Base-by-base conservation (phyloP, 2,329 filamentous ascomycete genomes). In the Alternaria longipes region DNA sequence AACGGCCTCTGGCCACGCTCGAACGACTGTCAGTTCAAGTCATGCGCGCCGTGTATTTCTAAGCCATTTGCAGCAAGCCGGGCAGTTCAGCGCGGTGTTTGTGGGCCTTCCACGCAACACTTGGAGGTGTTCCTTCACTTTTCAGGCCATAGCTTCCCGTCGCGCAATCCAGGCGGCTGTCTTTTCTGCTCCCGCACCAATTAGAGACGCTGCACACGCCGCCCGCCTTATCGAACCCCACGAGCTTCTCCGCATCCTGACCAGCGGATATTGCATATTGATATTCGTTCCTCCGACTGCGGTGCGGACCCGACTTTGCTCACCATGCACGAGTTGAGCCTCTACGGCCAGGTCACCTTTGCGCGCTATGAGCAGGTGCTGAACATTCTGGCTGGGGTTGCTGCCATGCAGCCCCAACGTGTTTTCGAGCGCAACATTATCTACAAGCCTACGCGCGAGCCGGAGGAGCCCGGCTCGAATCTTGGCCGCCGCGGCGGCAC, bases 321-420 rank as follows among this genome's bases (percentile, higher is more conserved):
- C 62, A 59, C 64, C 60, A 89, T 89, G 87, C 86, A 89, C 77
- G 87, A 89, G 80, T 81, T 88, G 67, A 79, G 87, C 49, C 83
- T 90, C 46, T 88, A 86, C 78, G 86, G 85, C 69, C 84, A 86
- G 70, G 82, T 90, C 57, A 83, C 86, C 9, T 74, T 78, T 34
- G 77, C 82, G 40, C 85, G 87, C 70, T 86, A 89, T 80, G 80
- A 85, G 72, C 86, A 87, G 75, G 81, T 89, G 18, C 79, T 89
- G 55, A 85, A 87, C 71, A 86, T 90, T 68, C 81, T 90, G 47
- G 84, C 87, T 40, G 88, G 87, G 54, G 77, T 89, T 56, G 84
- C 87, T 51, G 86, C 84, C 68, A 87, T 87, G 82, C 87, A 88
- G 72, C 87, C 88, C 40, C 81, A 82, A 68, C 79, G 81, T 59